Conservation (phyloP, 306 rosid genomes). For the Cucumis hystrix region DNA sequence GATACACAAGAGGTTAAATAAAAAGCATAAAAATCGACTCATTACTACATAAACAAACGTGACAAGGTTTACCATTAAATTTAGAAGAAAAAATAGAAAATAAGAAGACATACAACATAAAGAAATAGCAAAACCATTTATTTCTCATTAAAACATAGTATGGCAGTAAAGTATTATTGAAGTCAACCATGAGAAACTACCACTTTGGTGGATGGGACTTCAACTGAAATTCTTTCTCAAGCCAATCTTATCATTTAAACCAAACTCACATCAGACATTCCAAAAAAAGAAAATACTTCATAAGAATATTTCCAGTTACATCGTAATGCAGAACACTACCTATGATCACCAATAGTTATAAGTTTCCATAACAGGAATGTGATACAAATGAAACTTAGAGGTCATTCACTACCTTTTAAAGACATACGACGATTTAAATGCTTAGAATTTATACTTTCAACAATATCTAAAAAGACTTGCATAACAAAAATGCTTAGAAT, state of each 20-base stretch:
- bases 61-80: not conserved
- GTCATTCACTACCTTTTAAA: constrained; percentile 53
- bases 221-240: no score
- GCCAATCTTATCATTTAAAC: no score
- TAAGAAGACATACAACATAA: not conserved
- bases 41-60: not conserved
- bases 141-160: not conserved
- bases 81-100: not conserved
- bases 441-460: constrained; percentile 85
- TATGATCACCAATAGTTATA: constrained; percentile 19
- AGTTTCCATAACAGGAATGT: constrained; percentile 9
- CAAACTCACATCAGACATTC: no score
- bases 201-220: no score
- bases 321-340: no score
- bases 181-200: no score
- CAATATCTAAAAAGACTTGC: constrained; percentile 90
- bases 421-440: constrained; percentile 95
- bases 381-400: not conserved
- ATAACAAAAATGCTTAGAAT: not conserved
- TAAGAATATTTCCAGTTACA: no score
- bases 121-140: not conserved
- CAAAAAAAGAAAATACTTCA: no score
- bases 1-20: no score
- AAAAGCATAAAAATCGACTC: not conserved
- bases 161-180: no score